Percentiles rank a stretch among this genome's conserved stretches.
These are phyloP conservation scores for Vitis rotundifolia DNA, from an alignment of 164 flowering plant genomes.

Conservation along the genomic window DNA sequence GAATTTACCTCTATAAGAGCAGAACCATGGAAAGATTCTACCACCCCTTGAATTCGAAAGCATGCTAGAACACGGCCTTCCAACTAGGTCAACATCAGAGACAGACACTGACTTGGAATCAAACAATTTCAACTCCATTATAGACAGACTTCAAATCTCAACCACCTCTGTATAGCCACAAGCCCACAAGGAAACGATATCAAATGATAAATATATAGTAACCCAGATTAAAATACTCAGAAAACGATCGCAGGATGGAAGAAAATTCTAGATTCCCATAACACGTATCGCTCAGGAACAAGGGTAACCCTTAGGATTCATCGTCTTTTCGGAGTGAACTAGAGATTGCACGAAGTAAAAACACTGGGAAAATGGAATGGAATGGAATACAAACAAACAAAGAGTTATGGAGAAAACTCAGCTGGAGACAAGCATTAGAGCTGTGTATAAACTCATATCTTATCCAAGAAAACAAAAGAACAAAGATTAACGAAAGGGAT, in stretches of 20 bases:
- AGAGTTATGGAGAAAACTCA: not conserved
- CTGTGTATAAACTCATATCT: constrained; percentile 6
- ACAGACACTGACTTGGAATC: constrained; percentile 18
- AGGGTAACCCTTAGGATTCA: constrained; percentile 21
- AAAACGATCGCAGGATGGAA: not conserved
- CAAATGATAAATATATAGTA: constrained; percentile 4
- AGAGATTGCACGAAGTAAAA: not conserved
- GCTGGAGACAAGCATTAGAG: not conserved
- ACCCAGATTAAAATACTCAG: not conserved
- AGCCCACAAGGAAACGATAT: constrained; percentile 11
- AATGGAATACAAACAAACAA: not conserved
- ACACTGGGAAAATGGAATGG: not conserved
- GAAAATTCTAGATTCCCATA: constrained; percentile 5
- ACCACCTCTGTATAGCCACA: constrained; percentile 9
- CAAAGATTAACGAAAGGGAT: constrained; percentile 7
- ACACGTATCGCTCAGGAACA: constrained; percentile 15
- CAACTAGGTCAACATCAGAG: constrained; percentile 1
- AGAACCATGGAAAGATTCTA: constrained; percentile 15
- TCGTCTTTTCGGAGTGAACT: constrained; percentile 27
- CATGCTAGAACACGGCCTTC: constrained; percentile 2
- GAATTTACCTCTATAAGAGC: constrained; percentile 38
- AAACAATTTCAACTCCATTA: constrained; percentile 33
- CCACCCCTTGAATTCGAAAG: constrained; percentile 10
- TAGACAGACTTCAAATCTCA: constrained; percentile 4
- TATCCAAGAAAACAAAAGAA: not conserved